phyloP scores from a whole-genome alignment of 257 asterid genomes.

The Solanum chmielewskii region DNA sequence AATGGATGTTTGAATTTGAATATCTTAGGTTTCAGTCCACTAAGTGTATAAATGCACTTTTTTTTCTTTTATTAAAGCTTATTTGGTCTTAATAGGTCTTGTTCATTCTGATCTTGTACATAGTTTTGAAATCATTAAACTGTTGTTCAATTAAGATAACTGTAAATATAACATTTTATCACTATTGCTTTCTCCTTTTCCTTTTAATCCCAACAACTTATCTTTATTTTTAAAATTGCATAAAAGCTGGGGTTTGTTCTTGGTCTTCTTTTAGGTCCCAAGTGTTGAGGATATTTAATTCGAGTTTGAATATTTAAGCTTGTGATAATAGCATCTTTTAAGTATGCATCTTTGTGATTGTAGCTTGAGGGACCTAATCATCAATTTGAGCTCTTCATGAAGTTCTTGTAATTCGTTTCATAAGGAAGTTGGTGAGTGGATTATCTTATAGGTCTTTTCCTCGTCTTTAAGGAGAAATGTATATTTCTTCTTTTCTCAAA shows the following conservation, averaged over 20 bases:
- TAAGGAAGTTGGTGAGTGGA: not conserved
- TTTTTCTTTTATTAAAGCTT: not conserved
- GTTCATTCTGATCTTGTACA: not conserved
- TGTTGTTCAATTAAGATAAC: not conserved
- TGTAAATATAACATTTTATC: not conserved
- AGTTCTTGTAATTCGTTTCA: not conserved
- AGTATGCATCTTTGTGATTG: not conserved
- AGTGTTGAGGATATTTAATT: not conserved
- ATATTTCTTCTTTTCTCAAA: not conserved
- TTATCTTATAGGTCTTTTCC: not conserved
- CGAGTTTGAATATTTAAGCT: not conserved
- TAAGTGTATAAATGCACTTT: not conserved
- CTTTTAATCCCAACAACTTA: not conserved
- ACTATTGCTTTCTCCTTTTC: not conserved
- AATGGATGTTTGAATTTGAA: not conserved
- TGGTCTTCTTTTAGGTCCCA: not conserved
- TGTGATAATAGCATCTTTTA: not conserved
- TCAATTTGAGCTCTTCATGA: not conserved
- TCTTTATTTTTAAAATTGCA: not conserved
- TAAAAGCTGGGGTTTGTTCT: not conserved
- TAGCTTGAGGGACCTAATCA: not conserved
- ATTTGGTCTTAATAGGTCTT: not conserved
- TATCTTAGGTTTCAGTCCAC: not conserved
- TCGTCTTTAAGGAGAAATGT: not conserved
- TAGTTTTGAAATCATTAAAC: not conserved